These are phyloP conservation scores for Myriangium duriaei DNA, from an alignment of 2,329 filamentous ascomycete species.

Conservation along the genomic window DNA sequence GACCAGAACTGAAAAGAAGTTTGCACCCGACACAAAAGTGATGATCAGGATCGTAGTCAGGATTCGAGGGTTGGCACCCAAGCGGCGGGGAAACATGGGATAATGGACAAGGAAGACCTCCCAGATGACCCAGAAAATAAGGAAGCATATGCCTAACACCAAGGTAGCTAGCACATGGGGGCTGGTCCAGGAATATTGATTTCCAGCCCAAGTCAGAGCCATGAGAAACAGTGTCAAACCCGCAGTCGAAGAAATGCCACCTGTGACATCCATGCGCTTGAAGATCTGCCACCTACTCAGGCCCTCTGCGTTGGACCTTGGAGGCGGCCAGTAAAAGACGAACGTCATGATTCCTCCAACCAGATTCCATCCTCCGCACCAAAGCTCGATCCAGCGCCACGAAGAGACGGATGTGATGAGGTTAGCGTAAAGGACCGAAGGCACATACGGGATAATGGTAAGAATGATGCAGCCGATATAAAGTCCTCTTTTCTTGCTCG, in stretches of 20 bases:
- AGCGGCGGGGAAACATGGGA: background rate
- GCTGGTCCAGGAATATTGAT: constrained; percentile 12
- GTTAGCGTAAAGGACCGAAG: constrained; percentile 13
- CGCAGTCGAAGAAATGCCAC: constrained; percentile 12
- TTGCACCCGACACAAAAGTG: constrained; percentile 28
- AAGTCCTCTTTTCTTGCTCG: constrained; percentile 12
- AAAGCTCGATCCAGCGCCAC: constrained; percentile 13
- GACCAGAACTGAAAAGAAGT: constrained; percentile 31
- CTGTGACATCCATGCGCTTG: constrained; percentile 13
- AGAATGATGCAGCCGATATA: constrained; percentile 13
- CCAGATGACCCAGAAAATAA: background rate
- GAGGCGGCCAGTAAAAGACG: constrained; percentile 15
- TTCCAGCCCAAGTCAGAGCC: constrained; percentile 14
- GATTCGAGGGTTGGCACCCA: background rate
- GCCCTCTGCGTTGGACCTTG: constrained; percentile 12
- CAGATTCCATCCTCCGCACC: constrained; percentile 12
- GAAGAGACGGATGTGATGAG: constrained; percentile 11
- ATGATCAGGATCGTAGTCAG: constrained; percentile 26
- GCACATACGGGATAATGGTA: constrained; percentile 13
- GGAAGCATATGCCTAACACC: background rate
- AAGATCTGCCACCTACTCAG: constrained; percentile 11
- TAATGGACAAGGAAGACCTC: constrained; percentile 6
- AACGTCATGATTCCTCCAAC: constrained; percentile 13
- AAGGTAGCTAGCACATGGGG: constrained; percentile 13
- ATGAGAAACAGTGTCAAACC: constrained; percentile 14